Conservation (phyloP, 257 asterid species). For the Salvia splendens region DNA sequence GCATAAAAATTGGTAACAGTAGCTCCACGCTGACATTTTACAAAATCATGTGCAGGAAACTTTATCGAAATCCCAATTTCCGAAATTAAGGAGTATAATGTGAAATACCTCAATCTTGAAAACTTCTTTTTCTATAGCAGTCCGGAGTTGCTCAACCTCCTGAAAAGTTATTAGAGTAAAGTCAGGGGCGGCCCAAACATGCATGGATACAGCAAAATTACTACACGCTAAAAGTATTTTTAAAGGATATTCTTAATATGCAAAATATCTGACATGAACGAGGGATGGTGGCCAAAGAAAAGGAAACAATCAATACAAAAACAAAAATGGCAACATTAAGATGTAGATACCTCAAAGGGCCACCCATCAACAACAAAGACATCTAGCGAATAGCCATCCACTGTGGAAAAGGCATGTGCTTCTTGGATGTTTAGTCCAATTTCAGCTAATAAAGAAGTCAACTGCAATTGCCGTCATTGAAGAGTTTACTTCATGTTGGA, state of each 20-base stretch:
- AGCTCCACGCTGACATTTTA: slow-evolving; percentile 7
- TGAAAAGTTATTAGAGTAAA: slow-evolving; percentile 32
- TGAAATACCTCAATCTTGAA: slow-evolving; percentile 68
- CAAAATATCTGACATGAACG: not conserved
- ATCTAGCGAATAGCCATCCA: slow-evolving; percentile 92
- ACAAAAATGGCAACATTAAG: slow-evolving; percentile 16
- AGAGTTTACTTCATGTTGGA: slow-evolving; percentile 32
- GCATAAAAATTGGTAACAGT: slow-evolving; percentile 20
- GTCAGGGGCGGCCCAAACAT: slow-evolving; percentile 11
- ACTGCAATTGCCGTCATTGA: slow-evolving; percentile 54
- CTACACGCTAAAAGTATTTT: slow-evolving; percentile 8
- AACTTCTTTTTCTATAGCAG: slow-evolving; percentile 65
- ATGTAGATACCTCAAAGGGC: slow-evolving; percentile 74
- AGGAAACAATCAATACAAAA: slow-evolving; percentile 16
- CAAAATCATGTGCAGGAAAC: slow-evolving; percentile 23
- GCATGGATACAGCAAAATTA: slow-evolving; percentile 16
- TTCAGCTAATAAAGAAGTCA: slow-evolving; percentile 90
- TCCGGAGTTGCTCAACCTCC: slow-evolving; percentile 86
- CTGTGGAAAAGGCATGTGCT: slow-evolving; percentile 96
- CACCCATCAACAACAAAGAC: slow-evolving; percentile 99
- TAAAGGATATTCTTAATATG: not conserved
- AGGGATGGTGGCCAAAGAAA: not conserved
- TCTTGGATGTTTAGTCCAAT: slow-evolving; percentile 95
- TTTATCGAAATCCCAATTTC: slow-evolving; percentile 10
- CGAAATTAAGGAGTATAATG: slow-evolving; percentile 26